Evolutionary conservation across 352 stramenopile species (phyloP).

Genomic region (Globisporangium nodosum): DNA sequence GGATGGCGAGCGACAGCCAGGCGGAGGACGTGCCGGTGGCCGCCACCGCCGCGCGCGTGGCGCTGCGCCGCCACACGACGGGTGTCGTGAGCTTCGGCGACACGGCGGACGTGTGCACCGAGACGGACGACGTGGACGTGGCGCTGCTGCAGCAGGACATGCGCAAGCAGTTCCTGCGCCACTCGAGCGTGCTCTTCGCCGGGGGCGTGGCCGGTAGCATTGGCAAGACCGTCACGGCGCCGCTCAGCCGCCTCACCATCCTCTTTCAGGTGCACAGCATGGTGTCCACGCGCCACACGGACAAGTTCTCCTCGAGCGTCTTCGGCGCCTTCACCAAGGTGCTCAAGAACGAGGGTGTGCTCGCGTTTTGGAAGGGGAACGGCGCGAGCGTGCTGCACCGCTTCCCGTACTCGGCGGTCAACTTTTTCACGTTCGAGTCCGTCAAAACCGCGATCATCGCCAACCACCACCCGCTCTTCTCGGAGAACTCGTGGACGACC

Average conservation of each 20-base stretch:
- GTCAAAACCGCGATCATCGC: constrained; percentile 74
- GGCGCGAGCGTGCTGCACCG: constrained; percentile 93
- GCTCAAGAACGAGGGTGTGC: constrained; percentile 89
- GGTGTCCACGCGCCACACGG: constrained; percentile 86
- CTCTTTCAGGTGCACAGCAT: constrained; percentile 96
- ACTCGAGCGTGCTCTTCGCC: constrained; percentile 76
- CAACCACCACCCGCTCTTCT: constrained; percentile 57
- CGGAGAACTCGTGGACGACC: constrained; percentile 66
- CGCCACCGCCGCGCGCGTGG: constrained; percentile 25
- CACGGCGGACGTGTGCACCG: constrained; percentile 63
- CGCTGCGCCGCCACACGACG: constrained; percentile 71
- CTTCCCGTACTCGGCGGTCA: constrained; percentile 96
- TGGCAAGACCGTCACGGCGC: constrained; percentile 94
- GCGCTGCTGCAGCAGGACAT: constrained; percentile 62
- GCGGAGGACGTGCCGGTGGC: constrained; percentile 19
- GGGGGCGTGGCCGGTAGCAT: constrained; percentile 93
- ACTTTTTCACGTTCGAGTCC: constrained; percentile 96
- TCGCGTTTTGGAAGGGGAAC: constrained; percentile 95
- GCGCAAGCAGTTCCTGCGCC: constrained; percentile 65
- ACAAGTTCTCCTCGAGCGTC: constrained; percentile 74
- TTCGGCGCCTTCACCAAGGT: constrained; percentile 86
- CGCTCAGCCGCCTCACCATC: constrained; percentile 93
- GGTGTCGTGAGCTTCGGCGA: constrained; percentile 80
- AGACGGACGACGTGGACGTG: constrained; percentile 79
- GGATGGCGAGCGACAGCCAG: constrained; percentile 5